Evolutionary conservation across 2,329 filamentous ascomycete species (phyloP).

Genomic region (Penicillium rolfsii): DNA sequence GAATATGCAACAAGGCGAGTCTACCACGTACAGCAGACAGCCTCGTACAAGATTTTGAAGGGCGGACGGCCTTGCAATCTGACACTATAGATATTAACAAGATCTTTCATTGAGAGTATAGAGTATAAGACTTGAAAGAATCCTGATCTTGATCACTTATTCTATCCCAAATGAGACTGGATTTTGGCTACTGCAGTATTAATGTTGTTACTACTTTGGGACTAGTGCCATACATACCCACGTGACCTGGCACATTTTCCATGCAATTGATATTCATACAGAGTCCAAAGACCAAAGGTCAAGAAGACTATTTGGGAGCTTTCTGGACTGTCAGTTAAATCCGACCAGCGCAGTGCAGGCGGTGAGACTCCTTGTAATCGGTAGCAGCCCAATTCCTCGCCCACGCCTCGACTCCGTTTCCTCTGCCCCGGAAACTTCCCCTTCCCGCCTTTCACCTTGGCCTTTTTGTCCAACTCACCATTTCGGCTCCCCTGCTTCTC

Average conservation of each 20-base stretch:
- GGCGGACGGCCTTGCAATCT: neutral
- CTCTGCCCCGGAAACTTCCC: slow-evolving; percentile 30
- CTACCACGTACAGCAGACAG: neutral
- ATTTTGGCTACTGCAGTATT: neutral
- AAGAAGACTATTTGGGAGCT: neutral
- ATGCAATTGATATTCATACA: slow-evolving; percentile 15
- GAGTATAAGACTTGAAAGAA: neutral
- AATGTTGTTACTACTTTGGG: neutral
- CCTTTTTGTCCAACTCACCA: slow-evolving; percentile 13
- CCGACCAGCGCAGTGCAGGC: neutral
- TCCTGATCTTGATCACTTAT: neutral
- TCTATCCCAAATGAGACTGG: neutral
- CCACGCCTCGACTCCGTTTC: slow-evolving; percentile 17
- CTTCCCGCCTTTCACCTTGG: slow-evolving; percentile 18
- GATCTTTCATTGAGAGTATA: neutral
- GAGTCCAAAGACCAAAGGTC: neutral
- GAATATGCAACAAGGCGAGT: neutral
- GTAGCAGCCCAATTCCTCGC: slow-evolving; percentile 1
- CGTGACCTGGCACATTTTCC: slow-evolving; percentile 18
- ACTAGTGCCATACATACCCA: slow-evolving; percentile 5
- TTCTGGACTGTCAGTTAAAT: neutral
- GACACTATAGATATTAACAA: neutral
- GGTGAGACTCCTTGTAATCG: neutral
- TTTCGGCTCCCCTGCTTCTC: slow-evolving; percentile 8
- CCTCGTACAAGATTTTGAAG: neutral